phyloP scores from a whole-genome alignment of 805 yeast species.

The Candida loeiensis region DNA sequence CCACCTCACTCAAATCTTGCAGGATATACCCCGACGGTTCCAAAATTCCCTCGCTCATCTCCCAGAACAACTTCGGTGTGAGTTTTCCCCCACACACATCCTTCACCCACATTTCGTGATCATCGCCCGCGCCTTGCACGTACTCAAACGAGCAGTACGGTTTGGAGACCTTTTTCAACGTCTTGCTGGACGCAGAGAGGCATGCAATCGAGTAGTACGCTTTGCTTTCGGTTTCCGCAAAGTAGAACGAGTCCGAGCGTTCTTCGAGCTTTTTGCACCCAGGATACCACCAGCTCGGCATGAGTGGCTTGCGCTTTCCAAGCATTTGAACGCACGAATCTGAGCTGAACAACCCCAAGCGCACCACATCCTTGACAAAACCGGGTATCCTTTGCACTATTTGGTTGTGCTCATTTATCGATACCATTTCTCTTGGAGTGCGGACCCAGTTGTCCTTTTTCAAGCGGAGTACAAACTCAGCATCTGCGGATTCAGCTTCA shows the following conservation, averaged over 20 bases:
- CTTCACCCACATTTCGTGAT: slow-evolving; percentile 76
- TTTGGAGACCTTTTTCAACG: slow-evolving; percentile 1
- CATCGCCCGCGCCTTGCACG: slow-evolving; percentile 94
- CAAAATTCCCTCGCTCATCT: slow-evolving; percentile 15
- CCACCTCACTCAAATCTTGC: slow-evolving; percentile 5
- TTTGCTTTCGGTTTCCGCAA: slow-evolving; percentile 1
- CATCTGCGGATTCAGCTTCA: slow-evolving; percentile 1
- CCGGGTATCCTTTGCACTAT: slow-evolving; percentile 47
- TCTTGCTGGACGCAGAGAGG: slow-evolving; percentile 6
- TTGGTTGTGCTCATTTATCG: slow-evolving; percentile 52
- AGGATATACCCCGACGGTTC: slow-evolving; percentile 14
- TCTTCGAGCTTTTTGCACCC: slow-evolving; percentile 25
- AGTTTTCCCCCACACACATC: slow-evolving; percentile 44
- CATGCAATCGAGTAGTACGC: slow-evolving; percentile 5
- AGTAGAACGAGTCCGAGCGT: slow-evolving; percentile 4
- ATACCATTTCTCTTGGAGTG: slow-evolving; percentile 52
- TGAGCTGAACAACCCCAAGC: slow-evolving; percentile 38
- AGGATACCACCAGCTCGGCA: slow-evolving; percentile 73
- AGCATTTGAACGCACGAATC: slow-evolving; percentile 19
- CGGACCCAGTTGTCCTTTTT: slow-evolving; percentile 33
- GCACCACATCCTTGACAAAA: slow-evolving; percentile 44
- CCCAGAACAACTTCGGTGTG: slow-evolving; percentile 59
- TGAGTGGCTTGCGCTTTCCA: slow-evolving; percentile 40
- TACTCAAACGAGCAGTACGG: slow-evolving; percentile 36
- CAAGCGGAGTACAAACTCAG: slow-evolving; percentile 7